phyloP scores from a whole-genome alignment of 2,329 filamentous ascomycete genomes.

The Canariomyces notabilis region DNA sequence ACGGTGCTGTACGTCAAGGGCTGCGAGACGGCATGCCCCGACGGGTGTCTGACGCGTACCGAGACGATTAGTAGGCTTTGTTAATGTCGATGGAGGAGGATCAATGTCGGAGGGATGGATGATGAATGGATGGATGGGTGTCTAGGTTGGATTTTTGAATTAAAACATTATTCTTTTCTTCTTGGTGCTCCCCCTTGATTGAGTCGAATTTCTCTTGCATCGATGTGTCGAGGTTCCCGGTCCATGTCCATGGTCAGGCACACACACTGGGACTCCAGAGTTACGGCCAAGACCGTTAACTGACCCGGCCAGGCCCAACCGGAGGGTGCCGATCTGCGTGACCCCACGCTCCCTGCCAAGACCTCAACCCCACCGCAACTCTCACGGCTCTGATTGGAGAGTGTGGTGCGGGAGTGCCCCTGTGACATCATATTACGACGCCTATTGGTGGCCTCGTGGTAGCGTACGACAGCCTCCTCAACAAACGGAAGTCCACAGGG shows the following conservation, averaged over 20 bases:
- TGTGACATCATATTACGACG: slow-evolving; percentile 23
- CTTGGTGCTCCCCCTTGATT: too few species aligned
- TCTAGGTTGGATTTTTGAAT: too few species aligned
- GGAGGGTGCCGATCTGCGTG: slow-evolving; percentile 15
- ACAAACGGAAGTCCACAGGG: not conserved
- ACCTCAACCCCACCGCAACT: too few species aligned
- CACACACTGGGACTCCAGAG: too few species aligned
- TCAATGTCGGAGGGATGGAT: too few species aligned
- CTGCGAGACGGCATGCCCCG: slow-evolving; percentile 31
- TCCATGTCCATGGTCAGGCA: too few species aligned
- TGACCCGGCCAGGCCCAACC: too few species aligned
- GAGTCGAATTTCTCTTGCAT: too few species aligned
- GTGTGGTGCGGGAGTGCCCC: slow-evolving; percentile 10
- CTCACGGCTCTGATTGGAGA: slow-evolving; percentile 10
- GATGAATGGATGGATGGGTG: slow-evolving; percentile 1
- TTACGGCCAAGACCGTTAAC: too few species aligned
- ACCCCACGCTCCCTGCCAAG: slow-evolving; percentile 4
- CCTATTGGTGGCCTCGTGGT: slow-evolving; percentile 18
- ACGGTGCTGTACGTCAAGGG: slow-evolving; percentile 34
- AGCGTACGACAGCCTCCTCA: slow-evolving; percentile 6
- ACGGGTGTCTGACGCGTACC: slow-evolving; percentile 31
- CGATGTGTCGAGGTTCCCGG: too few species aligned
- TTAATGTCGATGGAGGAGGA: slow-evolving; percentile 8
- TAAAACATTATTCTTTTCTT: too few species aligned
- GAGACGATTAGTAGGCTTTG: slow-evolving; percentile 27